phyloP scores from a whole-genome alignment of 805 yeast species.

The Hagleromyces aurorensis region DNA sequence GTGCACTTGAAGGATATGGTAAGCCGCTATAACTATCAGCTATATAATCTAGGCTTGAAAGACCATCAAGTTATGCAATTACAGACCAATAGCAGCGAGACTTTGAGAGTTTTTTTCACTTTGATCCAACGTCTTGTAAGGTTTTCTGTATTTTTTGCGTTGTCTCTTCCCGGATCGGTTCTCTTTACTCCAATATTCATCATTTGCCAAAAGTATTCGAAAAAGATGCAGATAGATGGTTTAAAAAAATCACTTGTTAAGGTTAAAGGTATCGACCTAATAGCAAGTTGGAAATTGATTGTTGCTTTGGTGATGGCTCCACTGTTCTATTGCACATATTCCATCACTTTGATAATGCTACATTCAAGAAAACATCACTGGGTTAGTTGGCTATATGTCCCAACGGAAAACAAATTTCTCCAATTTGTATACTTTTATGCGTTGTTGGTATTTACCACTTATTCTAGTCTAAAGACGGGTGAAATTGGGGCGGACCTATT shows the following conservation, averaged over 20 bases:
- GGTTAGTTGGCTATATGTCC: slow-evolving; percentile 30
- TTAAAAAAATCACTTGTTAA: slow-evolving; percentile 87
- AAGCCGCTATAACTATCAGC: slow-evolving; percentile 54
- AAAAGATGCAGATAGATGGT: slow-evolving; percentile 66
- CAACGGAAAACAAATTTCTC: slow-evolving; percentile 15
- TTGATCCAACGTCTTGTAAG: slow-evolving; percentile 46
- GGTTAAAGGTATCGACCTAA: slow-evolving; percentile 80
- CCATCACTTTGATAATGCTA: slow-evolving; percentile 36
- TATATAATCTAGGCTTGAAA: slow-evolving; percentile 54
- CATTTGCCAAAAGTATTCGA: slow-evolving; percentile 61
- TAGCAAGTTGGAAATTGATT: slow-evolving; percentile 93
- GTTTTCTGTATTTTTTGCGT: slow-evolving; percentile 42
- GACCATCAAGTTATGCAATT: slow-evolving; percentile 63
- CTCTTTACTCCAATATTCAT: slow-evolving; percentile 82
- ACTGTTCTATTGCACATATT: slow-evolving; percentile 67
- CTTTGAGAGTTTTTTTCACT: slow-evolving; percentile 39
- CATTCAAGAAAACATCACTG: slow-evolving; percentile 24
- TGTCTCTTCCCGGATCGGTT: slow-evolving; percentile 79
- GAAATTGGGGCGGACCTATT: slow-evolving; percentile 84
- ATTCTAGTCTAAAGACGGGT: slow-evolving; percentile 80
- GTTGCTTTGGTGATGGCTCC: slow-evolving; percentile 85
- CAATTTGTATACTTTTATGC: slow-evolving; percentile 44
- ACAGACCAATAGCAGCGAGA: slow-evolving; percentile 36
- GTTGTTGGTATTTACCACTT: slow-evolving; percentile 64
- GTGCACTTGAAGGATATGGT: slow-evolving; percentile 55